Percentiles rank a stretch among this genome's conserved stretches.
These are phyloP conservation scores for Paratinospora sagittata DNA, from an alignment of 164 flowering plant species.

Conservation along the genomic window DNA sequence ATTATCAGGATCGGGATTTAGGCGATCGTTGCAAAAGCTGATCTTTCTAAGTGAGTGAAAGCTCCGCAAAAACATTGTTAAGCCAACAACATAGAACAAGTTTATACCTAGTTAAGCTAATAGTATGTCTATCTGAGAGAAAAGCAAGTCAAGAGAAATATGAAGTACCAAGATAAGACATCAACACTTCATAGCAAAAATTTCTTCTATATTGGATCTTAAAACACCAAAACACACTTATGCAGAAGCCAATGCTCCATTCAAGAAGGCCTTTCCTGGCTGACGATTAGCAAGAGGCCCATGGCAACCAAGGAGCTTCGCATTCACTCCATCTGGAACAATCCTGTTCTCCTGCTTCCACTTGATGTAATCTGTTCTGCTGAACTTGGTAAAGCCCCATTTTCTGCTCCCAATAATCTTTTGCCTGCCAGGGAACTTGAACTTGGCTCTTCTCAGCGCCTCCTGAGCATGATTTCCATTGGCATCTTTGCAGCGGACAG, in stretches of 20 bases:
- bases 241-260: conserved; percentile 5
- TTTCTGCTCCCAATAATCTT: conserved; percentile 37
- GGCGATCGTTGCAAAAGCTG: no score
- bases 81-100: no score
- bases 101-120: no score
- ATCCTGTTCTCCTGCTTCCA: conserved; percentile 41
- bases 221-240: no score
- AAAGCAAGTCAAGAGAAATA: no score
- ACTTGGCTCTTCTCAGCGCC: conserved; percentile 30
- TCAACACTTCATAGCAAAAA: no score
- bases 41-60: no score
- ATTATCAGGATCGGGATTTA: no score
- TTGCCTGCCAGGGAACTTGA: conserved; percentile 37
- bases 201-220: no score
- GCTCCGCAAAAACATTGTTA: no score
- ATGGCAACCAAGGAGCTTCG: conserved; percentile 30
- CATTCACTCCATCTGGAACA: conserved; percentile 40
- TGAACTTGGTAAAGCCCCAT: conserved; percentile 33
- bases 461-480: conserved; percentile 28
- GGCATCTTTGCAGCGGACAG: conserved; percentile 33
- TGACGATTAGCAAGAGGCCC: conserved; percentile 19
- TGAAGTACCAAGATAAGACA: no score
- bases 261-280: conserved; percentile 24
- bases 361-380: conserved; percentile 34
- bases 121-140: no score